These are phyloP conservation scores for Arxiozyma slooffiae DNA, from an alignment of 1,139 yeast species.

Conservation along the genomic window DNA sequence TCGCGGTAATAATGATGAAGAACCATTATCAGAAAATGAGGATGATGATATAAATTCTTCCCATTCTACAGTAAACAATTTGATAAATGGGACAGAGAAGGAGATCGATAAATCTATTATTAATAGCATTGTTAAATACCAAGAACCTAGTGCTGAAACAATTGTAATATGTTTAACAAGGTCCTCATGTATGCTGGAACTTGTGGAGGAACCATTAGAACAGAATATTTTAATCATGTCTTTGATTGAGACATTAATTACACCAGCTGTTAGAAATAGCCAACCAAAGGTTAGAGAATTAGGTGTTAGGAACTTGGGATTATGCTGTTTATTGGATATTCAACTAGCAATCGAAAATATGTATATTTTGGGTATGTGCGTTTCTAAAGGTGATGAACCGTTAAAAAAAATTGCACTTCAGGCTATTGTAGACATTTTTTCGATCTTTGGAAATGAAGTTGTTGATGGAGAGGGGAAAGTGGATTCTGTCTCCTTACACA, in stretches of 20 bases:
- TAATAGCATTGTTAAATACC: constrained; percentile 20
- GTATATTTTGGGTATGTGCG: constrained; percentile 55
- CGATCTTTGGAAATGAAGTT: constrained; percentile 64
- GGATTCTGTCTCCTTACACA: constrained; percentile 51
- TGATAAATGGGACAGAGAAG: constrained; percentile 18
- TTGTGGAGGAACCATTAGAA: constrained; percentile 54
- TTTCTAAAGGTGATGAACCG: constrained; percentile 46
- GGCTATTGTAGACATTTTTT: constrained; percentile 66
- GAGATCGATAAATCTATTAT: constrained; percentile 12
- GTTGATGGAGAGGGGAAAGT: constrained; percentile 57
- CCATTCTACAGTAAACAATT: constrained; percentile 43
- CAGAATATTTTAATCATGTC: constrained; percentile 64
- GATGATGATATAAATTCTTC: constrained; percentile 36
- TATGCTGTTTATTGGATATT: constrained; percentile 64
- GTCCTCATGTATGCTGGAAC: constrained; percentile 61
- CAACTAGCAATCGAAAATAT: constrained; percentile 53
- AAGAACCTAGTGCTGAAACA: constrained; percentile 34
- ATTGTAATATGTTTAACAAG: constrained; percentile 59
- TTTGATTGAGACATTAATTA: constrained; percentile 63
- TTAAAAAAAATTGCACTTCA: constrained; percentile 55
- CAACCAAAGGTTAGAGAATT: constrained; percentile 53
- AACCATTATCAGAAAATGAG: constrained; percentile 10
- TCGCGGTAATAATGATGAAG: constrained; percentile 20
- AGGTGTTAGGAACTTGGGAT: constrained; percentile 69
- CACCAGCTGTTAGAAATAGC: constrained; percentile 64